phyloP scores from a whole-genome alignment of 352 stramenopile species.

The Pythium scleroteichum region DNA sequence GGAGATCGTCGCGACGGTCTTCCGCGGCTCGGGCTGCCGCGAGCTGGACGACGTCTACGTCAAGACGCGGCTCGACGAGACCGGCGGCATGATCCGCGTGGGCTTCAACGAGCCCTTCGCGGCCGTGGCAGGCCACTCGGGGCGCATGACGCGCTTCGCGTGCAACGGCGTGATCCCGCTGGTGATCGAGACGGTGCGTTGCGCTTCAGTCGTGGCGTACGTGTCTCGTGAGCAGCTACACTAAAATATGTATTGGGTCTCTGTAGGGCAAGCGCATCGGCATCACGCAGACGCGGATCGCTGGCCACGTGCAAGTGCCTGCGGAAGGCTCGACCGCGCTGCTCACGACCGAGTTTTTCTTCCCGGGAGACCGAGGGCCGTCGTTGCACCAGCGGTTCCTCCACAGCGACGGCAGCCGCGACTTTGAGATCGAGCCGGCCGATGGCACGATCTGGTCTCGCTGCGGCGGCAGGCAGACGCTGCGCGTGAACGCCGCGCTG shows the following conservation, averaged over 20 bases:
- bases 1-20: not conserved
- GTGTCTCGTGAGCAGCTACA: too few species aligned
- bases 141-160: constrained; percentile 2
- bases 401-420: not conserved
- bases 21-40: constrained; percentile 21
- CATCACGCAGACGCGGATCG: constrained; percentile 27
- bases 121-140: not conserved
- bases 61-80: constrained; percentile 9
- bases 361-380: constrained; percentile 13
- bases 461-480: constrained; percentile 18
- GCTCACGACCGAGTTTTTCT: constrained; percentile 30
- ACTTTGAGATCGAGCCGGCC: constrained; percentile 19
- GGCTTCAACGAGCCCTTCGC: constrained; percentile 8
- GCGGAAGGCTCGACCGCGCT: constrained; percentile 8
- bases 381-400: constrained; percentile 26
- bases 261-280: constrained; percentile 27
- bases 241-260: too few species aligned
- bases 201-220: too few species aligned
- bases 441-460: constrained; percentile 29
- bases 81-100: constrained; percentile 16
- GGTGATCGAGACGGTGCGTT: constrained; percentile 9
- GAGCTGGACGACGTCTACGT: constrained; percentile 1
- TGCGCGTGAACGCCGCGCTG: constrained; percentile 39
- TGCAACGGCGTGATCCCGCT: constrained; percentile 28
- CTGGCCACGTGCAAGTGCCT: constrained; percentile 24